Base-by-base conservation (phyloP, 805 yeast species). In the Myxozyma neotropica region DNA sequence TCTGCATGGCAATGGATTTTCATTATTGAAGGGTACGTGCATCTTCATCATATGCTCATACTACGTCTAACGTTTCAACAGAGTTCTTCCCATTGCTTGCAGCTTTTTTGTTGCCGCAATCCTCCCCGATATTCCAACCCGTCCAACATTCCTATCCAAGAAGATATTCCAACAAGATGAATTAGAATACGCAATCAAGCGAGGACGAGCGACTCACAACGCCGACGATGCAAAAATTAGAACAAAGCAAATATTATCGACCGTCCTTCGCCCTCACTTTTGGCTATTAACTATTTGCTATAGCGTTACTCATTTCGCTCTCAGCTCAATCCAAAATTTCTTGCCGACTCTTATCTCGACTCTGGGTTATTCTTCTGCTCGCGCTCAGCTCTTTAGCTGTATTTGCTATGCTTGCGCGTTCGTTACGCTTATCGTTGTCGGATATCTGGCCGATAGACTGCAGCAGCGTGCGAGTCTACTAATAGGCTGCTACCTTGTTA, bases 401-500 rank as follows among this genome's bases (percentile, higher is more conserved):
- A 90, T 89, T 66, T 94, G 95, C 26, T 90, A 94, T 89, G 76
- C 88, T 43, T 74, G 79, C 38, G 88, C 95, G 0, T 85, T 89
- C 69, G 89, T 86, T 7, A 74, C 81, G 31, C 81, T 85, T 45
- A 83, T 86, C 72, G 66, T 81, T 1, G 65, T 80, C 21, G 93
- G 96, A 0, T 76, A 78, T 61, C 61, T 78, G 56, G 86, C 94
- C 0, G 96, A 89, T 71, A 72, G 70, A 47, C 55, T 74, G 19
- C 75, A 80, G 63, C 72, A 73, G 47, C 65, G 80, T 4, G 75
- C 62, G 43, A 44, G 57, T 7, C 63, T 71, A 39, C 57, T 68
- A 13, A 33, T 72, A 3, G 38, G 60, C 15, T 58, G 68, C 36
- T 65, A 67, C 19, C 52, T 71, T 48, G 64, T 81, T 19, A 80